Percentiles rank a stretch among this genome's conserved stretches.
Evolutionary conservation across 176 grass and related monocot genomes (phyloP).

Genomic region (Elymus sibiricus): DNA sequence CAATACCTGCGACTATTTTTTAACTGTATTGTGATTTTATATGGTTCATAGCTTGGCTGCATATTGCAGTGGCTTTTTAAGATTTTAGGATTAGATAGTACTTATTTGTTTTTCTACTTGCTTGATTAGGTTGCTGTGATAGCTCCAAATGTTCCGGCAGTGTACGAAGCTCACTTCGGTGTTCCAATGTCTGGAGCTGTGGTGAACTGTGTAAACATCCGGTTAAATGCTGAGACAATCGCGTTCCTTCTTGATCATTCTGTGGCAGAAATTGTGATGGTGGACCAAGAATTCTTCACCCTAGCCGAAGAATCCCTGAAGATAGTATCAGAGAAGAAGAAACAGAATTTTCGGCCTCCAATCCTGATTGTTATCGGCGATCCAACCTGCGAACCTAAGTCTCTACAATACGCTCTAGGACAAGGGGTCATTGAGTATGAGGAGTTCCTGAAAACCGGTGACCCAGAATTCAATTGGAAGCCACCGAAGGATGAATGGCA

Average conservation of each 20-base stretch:
- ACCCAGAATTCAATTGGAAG: conserved; percentile 67
- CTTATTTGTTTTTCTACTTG: neutral
- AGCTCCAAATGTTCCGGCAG: conserved; percentile 82
- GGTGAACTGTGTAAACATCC: conserved; percentile 71
- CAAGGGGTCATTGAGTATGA: conserved; percentile 82
- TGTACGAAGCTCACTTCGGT: conserved; percentile 87
- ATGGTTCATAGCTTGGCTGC: neutral
- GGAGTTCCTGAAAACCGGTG: conserved; percentile 71
- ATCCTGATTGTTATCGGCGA: conserved; percentile 64
- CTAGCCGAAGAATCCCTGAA: conserved; percentile 76
- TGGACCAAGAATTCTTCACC: conserved; percentile 85
- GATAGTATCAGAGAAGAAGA: conserved; percentile 57
- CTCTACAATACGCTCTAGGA: conserved; percentile 53
- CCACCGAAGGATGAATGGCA: conserved; percentile 93
- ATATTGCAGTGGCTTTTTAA: neutral
- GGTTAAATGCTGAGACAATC: conserved; percentile 69
- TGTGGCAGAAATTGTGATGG: conserved; percentile 66
- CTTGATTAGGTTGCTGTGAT: conserved; percentile 74
- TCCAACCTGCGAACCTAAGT: conserved; percentile 46
- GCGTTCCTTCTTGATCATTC: conserved; percentile 88
- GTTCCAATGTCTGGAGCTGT: conserved; percentile 91
- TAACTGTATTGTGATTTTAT: neutral
- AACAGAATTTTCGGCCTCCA: conserved; percentile 52
- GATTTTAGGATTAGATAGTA: neutral
- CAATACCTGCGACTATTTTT: neutral